Evolutionary conservation across 2,329 filamentous ascomycete genomes (phyloP).

Genomic region (Hyphodiscus sp.): DNA sequence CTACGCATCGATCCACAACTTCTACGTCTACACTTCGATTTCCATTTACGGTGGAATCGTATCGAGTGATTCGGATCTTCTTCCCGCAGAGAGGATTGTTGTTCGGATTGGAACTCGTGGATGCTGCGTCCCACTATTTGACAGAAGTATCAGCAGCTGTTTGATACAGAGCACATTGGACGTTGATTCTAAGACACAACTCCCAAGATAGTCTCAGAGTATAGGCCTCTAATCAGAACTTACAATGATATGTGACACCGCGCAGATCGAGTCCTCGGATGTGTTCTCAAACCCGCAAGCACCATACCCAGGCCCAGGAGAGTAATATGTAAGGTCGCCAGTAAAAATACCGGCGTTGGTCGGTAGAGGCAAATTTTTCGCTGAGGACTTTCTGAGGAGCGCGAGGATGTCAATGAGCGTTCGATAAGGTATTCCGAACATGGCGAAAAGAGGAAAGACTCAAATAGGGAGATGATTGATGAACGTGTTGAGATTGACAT

Average conservation of each 20-base stretch:
- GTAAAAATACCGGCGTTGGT: constrained; percentile 44
- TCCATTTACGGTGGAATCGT: constrained; percentile 38
- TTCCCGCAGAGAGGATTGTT: constrained; percentile 60
- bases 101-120: constrained; percentile 50
- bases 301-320: constrained; percentile 55
- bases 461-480: constrained; percentile 6
- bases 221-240: too few species aligned
- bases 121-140: constrained; percentile 49
- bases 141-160: too few species aligned
- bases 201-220: too few species aligned
- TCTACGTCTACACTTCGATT: constrained; percentile 54
- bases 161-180: too few species aligned
- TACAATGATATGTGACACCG: constrained; percentile 55
- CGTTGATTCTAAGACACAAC: too few species aligned
- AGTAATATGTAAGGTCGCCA: constrained; percentile 66
- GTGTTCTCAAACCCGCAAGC: constrained; percentile 58
- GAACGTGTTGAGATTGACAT: constrained; percentile 15
- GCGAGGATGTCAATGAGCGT: constrained; percentile 3
- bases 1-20: constrained; percentile 56
- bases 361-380: constrained; percentile 43
- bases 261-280: constrained; percentile 53
- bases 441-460: background rate
- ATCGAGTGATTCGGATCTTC: constrained; percentile 54
- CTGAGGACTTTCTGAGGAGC: constrained; percentile 7
- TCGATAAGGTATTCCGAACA: background rate